These are phyloP conservation scores for Davidsoniella virescens DNA, from an alignment of 2,329 filamentous ascomycete genomes.

Conservation along the genomic window DNA sequence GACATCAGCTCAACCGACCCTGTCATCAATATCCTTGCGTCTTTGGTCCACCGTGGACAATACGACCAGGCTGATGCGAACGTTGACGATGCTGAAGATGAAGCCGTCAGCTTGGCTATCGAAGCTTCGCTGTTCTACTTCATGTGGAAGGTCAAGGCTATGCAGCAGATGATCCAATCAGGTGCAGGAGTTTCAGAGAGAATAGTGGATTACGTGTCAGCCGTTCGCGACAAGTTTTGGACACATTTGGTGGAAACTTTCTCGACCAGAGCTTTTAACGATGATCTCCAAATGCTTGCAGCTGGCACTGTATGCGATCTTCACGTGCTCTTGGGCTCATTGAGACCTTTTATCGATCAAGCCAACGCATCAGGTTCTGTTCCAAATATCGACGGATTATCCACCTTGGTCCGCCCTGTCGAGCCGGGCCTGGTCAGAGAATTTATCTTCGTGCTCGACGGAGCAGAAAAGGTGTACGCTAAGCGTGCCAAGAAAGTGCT, in stretches of 20 bases:
- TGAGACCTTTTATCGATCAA: conserved; percentile 38
- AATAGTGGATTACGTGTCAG: conserved; percentile 43
- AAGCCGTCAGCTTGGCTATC: conserved; percentile 59
- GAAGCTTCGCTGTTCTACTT: conserved; percentile 75
- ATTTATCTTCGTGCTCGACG: conserved; percentile 61
- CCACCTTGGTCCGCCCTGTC: conserved; percentile 53
- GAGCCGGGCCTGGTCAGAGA: conserved; percentile 45
- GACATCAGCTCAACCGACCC: conserved; percentile 31
- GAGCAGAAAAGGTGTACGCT: conserved; percentile 62
- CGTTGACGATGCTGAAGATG: conserved; percentile 62
- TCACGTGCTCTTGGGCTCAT: conserved; percentile 60
- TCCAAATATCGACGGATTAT: conserved; percentile 22
- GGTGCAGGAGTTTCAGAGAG: conserved; percentile 38
- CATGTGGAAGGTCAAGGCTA: conserved; percentile 68
- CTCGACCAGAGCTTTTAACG: conserved; percentile 51
- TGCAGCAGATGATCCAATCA: conserved; percentile 38
- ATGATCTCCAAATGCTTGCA: conserved; percentile 61
- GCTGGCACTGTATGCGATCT: conserved; percentile 68
- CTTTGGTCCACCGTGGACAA: conserved; percentile 58
- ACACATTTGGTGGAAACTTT: conserved; percentile 51
- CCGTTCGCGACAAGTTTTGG: conserved; percentile 39
- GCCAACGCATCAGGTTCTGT: conserved; percentile 22
- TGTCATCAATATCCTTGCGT: conserved; percentile 53
- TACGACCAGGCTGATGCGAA: conserved; percentile 53
- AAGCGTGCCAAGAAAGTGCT: conserved; percentile 47